Percentiles rank a stretch among this genome's conserved stretches.
phyloP scores from a whole-genome alignment of 2,329 filamentous ascomycete genomes.

The Magnaporthiopsis rhizophila region DNA sequence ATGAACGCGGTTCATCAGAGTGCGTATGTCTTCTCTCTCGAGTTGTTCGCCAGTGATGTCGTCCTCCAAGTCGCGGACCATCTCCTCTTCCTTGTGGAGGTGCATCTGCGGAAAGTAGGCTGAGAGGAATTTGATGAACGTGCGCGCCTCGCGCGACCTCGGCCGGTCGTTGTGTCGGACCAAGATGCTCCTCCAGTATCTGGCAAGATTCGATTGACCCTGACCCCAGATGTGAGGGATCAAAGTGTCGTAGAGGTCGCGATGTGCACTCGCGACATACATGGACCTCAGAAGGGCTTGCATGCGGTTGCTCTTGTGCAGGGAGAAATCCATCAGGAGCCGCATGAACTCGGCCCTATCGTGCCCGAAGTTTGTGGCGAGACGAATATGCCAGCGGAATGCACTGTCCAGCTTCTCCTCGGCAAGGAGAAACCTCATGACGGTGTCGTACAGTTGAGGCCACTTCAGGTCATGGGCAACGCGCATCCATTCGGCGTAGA shows the following conservation, averaged over 20 bases:
- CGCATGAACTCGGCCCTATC: slow-evolving; percentile 30
- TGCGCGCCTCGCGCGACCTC: slow-evolving; percentile 27
- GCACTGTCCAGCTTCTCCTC: slow-evolving; percentile 29
- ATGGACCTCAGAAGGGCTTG: slow-evolving; percentile 34
- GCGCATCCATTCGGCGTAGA: slow-evolving; percentile 35
- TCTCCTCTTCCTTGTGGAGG: slow-evolving; percentile 30
- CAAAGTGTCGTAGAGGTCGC: slow-evolving; percentile 39
- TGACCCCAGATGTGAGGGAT: slow-evolving; percentile 41
- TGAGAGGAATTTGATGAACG: slow-evolving; percentile 39
- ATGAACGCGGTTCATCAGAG: slow-evolving; percentile 23
- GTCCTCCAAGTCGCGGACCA: slow-evolving; percentile 12
- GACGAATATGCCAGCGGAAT: slow-evolving; percentile 38
- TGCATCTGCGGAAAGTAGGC: slow-evolving; percentile 35
- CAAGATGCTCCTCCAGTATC: slow-evolving; percentile 38
- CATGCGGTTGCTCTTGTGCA: slow-evolving; percentile 19
- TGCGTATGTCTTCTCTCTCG: not conserved
- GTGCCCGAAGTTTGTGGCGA: slow-evolving; percentile 35
- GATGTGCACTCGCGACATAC: slow-evolving; percentile 35
- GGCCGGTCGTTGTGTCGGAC: slow-evolving; percentile 34
- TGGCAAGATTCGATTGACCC: slow-evolving; percentile 36
- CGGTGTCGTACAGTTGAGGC: slow-evolving; percentile 42
- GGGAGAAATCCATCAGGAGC: slow-evolving; percentile 32
- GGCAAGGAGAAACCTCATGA: slow-evolving; percentile 34
- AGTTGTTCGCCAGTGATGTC: not conserved
- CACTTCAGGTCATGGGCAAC: slow-evolving; percentile 31